Base-by-base conservation (phyloP, 768 basidiomycete species). In the Podaxis pistillaris region DNA sequence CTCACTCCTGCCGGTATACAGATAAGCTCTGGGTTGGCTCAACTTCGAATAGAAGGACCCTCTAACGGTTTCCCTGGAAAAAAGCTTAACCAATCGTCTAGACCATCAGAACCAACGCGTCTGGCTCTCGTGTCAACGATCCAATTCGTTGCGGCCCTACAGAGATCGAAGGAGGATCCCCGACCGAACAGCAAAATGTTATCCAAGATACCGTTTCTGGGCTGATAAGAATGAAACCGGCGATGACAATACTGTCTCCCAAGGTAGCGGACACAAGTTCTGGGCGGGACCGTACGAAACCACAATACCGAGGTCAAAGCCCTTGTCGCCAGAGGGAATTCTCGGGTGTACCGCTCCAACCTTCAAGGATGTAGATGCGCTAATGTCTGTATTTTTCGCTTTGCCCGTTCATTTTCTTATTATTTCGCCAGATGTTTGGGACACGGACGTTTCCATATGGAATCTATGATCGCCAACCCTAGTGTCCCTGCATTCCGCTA, bases 401-500 rank as follows among this genome's bases (percentile, higher is more conserved):
- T 62, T 63, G 30, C 13, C 56, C 13, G 36, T 22, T 57, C 28
- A 37, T 19, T 52, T 28, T 28, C 24, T 49, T 44, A 47, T 64
- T 62, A 54, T 64, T 44, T 46, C 65, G 47, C 63, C 40, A 97
- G 95, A 68, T 99, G 98, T 73, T 85, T 99, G 28, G 0, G 87
- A 79, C 5, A 47, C 78, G 78, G 97, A 22, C 90, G 97, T 9
- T 99, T 99, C 79, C 97, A 98, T 72, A 83, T 98, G 17, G 97
- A 99, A 75, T 92, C 94, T 13, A 95, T 99, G 97, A 97, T 99
- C 63, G 94, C 95, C n/a, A 99, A 99, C 73, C 97, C 97, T 0
- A 75, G 83, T 33, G 83, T 98, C 17, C 95, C 97, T 11, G 96
- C 97, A 0, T 99, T 97, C 77, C 87, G 97, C 22, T 99, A 98